A percentile compares a stretch with the other conserved stretches of the same genome.
Conservation (phyloP, 352 stramenopile genomes). For the Pythium dissotocum region DNA sequence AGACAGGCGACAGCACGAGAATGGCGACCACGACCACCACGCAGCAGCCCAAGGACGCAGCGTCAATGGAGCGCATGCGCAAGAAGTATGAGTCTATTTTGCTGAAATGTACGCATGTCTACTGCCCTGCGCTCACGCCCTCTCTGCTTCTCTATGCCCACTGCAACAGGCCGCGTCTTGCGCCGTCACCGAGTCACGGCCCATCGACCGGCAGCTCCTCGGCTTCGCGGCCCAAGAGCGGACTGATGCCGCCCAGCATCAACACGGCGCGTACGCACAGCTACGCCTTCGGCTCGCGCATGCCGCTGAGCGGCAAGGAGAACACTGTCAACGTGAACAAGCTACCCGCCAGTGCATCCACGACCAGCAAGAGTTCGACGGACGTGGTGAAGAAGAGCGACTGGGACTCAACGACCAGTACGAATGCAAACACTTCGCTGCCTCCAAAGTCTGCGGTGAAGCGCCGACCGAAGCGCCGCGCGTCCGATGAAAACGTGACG, state of each 20-base stretch:
- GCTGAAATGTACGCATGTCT: neutral
- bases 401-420: constrained; percentile 4
- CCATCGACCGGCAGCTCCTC: neutral
- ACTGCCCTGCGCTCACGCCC: neutral
- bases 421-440: neutral
- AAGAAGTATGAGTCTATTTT: constrained; percentile 20
- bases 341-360: neutral
- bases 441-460: constrained; percentile 14
- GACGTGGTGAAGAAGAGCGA: constrained; percentile 19
- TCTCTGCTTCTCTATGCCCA: neutral
- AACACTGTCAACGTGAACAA: constrained; percentile 14
- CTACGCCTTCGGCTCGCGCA: constrained; percentile 28
- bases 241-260: constrained; percentile 16
- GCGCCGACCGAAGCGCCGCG: constrained; percentile 11
- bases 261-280: constrained; percentile 10
- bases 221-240: constrained; percentile 19
- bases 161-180: constrained; percentile 17
- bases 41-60: constrained; percentile 6
- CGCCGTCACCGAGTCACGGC: constrained; percentile 7
- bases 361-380: constrained; percentile 1
- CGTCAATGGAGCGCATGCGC: constrained; percentile 15
- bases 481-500: constrained; percentile 2
- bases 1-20: constrained; percentile 1
- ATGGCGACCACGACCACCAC: constrained; percentile 5
- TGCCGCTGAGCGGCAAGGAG: constrained; percentile 21